These are phyloP conservation scores for Plasmodium knowlesi DNA, from an alignment of 169 alveolate genomes.

Conservation along the genomic window DNA sequence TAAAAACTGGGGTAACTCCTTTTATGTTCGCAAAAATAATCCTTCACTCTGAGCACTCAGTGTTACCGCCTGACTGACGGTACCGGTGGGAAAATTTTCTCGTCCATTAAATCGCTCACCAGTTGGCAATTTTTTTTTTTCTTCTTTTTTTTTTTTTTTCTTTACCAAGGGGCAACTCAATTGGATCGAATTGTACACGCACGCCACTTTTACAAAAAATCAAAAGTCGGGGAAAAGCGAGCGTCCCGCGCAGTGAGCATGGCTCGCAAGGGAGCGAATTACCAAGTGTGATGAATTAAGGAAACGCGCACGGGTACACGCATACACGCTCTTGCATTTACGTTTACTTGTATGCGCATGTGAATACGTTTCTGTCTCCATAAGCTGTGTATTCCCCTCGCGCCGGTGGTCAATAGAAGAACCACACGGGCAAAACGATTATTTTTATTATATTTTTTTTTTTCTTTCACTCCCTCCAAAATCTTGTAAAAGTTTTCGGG, in stretches of 20 bases:
- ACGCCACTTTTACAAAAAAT: background rate
- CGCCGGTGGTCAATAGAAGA: background rate
- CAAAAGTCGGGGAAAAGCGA: background rate
- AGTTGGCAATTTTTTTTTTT: background rate
- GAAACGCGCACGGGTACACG: background rate
- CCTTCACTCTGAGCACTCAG: background rate
- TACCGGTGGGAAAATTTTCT: background rate
- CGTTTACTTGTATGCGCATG: background rate
- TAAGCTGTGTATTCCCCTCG: background rate
- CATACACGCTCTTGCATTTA: background rate
- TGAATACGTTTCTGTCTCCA: background rate
- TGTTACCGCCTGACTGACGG: background rate
- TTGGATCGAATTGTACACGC: background rate
- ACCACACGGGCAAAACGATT: background rate
- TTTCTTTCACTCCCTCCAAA: background rate
- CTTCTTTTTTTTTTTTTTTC: background rate
- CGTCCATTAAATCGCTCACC: no score
- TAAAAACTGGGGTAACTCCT: background rate
- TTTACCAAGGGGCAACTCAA: background rate
- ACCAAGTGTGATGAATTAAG: background rate
- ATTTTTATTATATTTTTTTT: no score
- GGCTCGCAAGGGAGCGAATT: background rate
- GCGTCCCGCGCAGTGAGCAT: background rate
- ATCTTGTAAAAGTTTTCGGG: background rate
- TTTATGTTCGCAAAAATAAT: background rate